These are phyloP conservation scores for Senna tora DNA, from an alignment of 306 rosid species.

Conservation along the genomic window DNA sequence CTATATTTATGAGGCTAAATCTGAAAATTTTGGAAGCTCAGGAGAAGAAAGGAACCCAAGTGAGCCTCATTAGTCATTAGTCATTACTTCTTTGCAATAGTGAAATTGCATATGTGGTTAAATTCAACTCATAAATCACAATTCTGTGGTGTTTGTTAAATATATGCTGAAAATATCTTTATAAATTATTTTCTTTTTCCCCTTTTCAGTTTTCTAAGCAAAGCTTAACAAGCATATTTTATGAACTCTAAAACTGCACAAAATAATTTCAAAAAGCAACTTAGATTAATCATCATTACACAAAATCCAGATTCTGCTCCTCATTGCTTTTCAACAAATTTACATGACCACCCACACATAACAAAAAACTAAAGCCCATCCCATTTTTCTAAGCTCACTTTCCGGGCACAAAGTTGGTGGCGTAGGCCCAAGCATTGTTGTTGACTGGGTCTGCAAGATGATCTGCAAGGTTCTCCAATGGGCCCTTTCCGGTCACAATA, in stretches of 20 bases:
- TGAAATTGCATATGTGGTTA: too few relatives aligned
- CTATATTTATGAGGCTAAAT: too few relatives aligned
- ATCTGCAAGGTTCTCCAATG: conserved; percentile 64
- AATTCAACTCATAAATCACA: too few relatives aligned
- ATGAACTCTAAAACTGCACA: not conserved
- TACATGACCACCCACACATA: conserved; percentile 1
- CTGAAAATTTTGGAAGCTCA: too few relatives aligned
- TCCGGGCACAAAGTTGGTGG: conserved; percentile 75
- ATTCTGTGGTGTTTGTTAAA: too few relatives aligned
- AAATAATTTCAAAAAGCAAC: not conserved
- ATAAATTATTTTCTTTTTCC: too few relatives aligned
- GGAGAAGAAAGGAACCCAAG: too few relatives aligned
- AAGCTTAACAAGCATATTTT: too few relatives aligned
- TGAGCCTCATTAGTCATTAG: too few relatives aligned
- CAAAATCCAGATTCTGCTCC: not conserved
- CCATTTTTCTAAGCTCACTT: conserved; percentile 41
- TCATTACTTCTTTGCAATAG: too few relatives aligned
- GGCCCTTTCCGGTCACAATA: conserved; percentile 68
- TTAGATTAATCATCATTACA: not conserved
- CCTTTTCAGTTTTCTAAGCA: too few relatives aligned
- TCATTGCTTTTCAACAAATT: conserved; percentile 1
- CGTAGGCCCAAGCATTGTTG: conserved; percentile 75
- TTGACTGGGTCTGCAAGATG: conserved; percentile 70
- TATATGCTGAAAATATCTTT: too few relatives aligned
- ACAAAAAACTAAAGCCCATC: not conserved